phyloP scores from a whole-genome alignment of 768 basidiomycete genomes.

The Mycena kentingensis region DNA sequence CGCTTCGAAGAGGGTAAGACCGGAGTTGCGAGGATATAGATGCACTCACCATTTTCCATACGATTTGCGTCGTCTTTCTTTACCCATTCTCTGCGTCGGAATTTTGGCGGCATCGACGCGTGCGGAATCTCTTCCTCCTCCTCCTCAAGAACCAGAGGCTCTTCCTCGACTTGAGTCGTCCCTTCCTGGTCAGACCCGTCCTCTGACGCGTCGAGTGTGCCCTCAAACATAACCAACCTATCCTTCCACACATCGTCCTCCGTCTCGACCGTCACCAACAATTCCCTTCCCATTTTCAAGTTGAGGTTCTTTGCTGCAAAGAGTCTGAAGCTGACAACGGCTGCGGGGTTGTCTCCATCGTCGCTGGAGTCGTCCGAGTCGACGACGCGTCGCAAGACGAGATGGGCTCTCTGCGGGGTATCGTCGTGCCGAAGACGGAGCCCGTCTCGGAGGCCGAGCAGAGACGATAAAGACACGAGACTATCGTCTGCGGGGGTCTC shows the following conservation, averaged over 20 bases:
- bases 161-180: slow-evolving; percentile 28
- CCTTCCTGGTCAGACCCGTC: slow-evolving; percentile 41
- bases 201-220: slow-evolving; percentile 41
- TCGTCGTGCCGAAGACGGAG: slow-evolving; percentile 70
- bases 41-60: slow-evolving; percentile 35
- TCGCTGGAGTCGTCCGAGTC: slow-evolving; percentile 46
- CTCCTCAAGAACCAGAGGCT: slow-evolving; percentile 44
- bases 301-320: slow-evolving; percentile 72
- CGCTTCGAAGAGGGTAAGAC: slow-evolving; percentile 11
- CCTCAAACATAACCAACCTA: slow-evolving; percentile 60
- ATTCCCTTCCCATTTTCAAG: slow-evolving; percentile 70
- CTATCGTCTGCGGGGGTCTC: slow-evolving; percentile 7
- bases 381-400: slow-evolving; percentile 64
- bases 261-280: slow-evolving; percentile 59
- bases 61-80: slow-evolving; percentile 46
- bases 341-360: slow-evolving; percentile 36
- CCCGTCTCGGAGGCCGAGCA: slow-evolving; percentile 62
- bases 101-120: slow-evolving; percentile 59
- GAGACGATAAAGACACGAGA: slow-evolving; percentile 45
- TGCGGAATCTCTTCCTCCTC: slow-evolving; percentile 32
- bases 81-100: slow-evolving; percentile 58
- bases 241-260: slow-evolving; percentile 58
- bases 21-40: slow-evolving; percentile 1
- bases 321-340: slow-evolving; percentile 58
- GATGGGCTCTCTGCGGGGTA: slow-evolving; percentile 67